These are phyloP conservation scores for Microbotryum saponariae DNA, from an alignment of 1,284 basidiomycete genomes.

Conservation along the genomic window DNA sequence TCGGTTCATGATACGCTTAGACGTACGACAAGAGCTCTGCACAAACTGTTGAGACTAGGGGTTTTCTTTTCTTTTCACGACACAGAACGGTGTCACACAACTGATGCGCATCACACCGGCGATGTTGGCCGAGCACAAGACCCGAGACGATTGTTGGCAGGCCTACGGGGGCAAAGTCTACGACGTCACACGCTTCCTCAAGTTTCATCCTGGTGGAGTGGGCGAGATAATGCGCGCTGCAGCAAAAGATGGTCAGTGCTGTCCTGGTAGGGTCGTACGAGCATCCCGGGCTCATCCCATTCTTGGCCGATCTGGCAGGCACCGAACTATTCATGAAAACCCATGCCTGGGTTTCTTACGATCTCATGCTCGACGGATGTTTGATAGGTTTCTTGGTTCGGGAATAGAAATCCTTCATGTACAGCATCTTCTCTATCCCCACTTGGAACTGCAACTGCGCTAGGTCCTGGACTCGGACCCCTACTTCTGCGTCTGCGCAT, in stretches of 20 bases:
- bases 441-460: no score
- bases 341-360: conserved; percentile 87
- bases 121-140: conserved; percentile 74
- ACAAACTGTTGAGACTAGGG: conserved; percentile 50
- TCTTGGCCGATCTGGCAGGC: conserved; percentile 6
- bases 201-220: conserved; percentile 90
- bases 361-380: conserved; percentile 86
- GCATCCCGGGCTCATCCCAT: background rate
- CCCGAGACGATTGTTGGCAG: conserved; percentile 84
- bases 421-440: background rate
- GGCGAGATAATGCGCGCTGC: conserved; percentile 92
- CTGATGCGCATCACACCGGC: conserved; percentile 71
- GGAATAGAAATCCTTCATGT: background rate
- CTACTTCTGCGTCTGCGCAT: no score
- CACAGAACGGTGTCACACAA: conserved; percentile 38
- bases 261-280: background rate
- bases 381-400: conserved; percentile 75
- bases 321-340: conserved; percentile 63
- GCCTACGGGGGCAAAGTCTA: conserved; percentile 90
- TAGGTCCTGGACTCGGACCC: no score
- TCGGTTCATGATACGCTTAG: conserved; percentile 41
- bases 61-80: background rate
- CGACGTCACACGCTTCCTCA: conserved; percentile 86
- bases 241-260: conserved; percentile 58
- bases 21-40: background rate